Base-by-base conservation (phyloP, 257 asterid species). In the Linderniella brevidens region DNA sequence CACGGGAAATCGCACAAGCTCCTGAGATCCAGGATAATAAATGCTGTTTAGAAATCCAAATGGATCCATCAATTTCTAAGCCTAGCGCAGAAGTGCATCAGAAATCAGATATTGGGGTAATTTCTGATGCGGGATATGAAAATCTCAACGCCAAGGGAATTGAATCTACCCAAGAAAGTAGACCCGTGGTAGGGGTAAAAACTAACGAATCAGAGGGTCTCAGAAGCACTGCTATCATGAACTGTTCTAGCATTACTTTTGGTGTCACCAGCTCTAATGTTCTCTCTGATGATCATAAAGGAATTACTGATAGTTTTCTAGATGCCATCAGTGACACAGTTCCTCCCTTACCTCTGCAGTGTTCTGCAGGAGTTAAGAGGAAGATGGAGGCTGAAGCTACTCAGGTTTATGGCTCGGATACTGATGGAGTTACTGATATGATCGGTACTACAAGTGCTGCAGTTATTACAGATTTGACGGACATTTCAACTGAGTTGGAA, bases 341-440 rank as follows among this genome's bases (percentile, higher is more conserved):
- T 63, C 61, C 49, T 58, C 39, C 41, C 10, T 41, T 42, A 13
- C 46, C 60, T 44, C 37, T 41, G 58, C 65, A 61, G 36, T 40
- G 52, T 63, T 68, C 66, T 49, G 32, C 68, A 56, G 58, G 52
- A 32, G 16, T 42, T 48, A 52, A 46, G 59, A 55, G 53, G 64
- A 76, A 76, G 59, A 55, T 50, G 64, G 74, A 76, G 50, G 53
- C 55, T 61, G 36, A 35, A 32, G 70, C 63, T 52, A 66, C 38
- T 53, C 70, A 53, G 59, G 43, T 20, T 20, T 64, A 61, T 60
- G 52, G 49, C 67, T 44, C 13, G 45, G 51, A 50, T 54, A 46
- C 57, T 49, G 43, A 52, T 35, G 47, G 19, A 42, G 46, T 43
- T 35, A 17, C 51, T 53, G 40, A 46, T 50, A 37, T 20, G 1